phyloP scores from a whole-genome alignment of 371 early-diverging fungal species.

The Mucor lusitanicus region DNA sequence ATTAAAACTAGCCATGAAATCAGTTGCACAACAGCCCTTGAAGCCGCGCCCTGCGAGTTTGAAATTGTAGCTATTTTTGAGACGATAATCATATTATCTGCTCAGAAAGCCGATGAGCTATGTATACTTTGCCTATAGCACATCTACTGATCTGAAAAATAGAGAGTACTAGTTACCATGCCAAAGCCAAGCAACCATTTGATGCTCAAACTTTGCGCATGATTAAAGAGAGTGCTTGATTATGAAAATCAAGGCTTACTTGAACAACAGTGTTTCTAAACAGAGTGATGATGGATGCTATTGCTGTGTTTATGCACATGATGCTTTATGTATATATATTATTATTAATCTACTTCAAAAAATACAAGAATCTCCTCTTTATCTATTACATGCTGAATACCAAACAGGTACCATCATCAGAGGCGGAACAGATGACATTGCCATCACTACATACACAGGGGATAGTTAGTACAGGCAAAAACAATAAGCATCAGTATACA shows the following conservation, averaged over 20 bases:
- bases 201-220: background rate
- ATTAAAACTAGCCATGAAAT: background rate
- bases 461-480: background rate
- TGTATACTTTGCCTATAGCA: background rate
- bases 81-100: background rate
- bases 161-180: background rate
- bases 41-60: background rate
- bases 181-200: background rate
- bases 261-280: background rate
- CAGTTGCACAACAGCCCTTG: background rate
- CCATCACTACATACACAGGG: constrained; percentile 60
- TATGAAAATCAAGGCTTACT: background rate
- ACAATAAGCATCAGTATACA: constrained; percentile 4
- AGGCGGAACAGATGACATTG: constrained; percentile 68
- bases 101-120: background rate
- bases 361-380: background rate
- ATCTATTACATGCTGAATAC: constrained; percentile 58
- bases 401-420: constrained; percentile 78
- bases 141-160: background rate
- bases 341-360: background rate
- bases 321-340: background rate
- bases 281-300: background rate
- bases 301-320: background rate
- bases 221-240: background rate
- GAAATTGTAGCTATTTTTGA: background rate